phyloP scores from a whole-genome alignment of 2,329 filamentous ascomycete species.

The Pseudocercospora fuligena region DNA sequence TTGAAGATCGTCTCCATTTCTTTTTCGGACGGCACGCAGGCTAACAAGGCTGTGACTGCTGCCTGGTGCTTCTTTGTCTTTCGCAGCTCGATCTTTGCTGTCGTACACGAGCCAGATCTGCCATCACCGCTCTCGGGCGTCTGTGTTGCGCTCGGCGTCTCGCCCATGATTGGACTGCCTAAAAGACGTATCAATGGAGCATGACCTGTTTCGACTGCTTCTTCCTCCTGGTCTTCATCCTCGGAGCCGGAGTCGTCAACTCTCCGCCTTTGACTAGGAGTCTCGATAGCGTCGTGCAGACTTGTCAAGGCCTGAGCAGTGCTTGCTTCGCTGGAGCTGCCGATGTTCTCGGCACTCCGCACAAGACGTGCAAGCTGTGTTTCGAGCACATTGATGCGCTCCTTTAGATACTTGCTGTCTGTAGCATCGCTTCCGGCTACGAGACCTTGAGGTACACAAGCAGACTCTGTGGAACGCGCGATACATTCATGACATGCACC shows the following conservation, averaged over 20 bases:
- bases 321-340: neutral
- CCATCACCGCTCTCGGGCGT: neutral
- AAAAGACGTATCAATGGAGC: slow-evolving; percentile 11
- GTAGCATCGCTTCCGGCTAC: slow-evolving; percentile 1
- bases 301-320: neutral
- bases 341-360: neutral
- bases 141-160: neutral
- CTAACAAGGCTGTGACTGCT: slow-evolving; percentile 1
- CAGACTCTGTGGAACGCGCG: slow-evolving; percentile 14
- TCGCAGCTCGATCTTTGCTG: neutral
- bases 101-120: neutral
- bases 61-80: slow-evolving; percentile 5
- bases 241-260: neutral
- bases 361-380: slow-evolving; percentile 2
- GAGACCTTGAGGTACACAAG: slow-evolving; percentile 20
- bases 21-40: slow-evolving; percentile 9
- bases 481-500: slow-evolving; percentile 20
- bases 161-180: neutral
- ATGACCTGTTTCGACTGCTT: neutral
- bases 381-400: slow-evolving; percentile 14
- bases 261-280: neutral
- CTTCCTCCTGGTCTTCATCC: slow-evolving; percentile 7
- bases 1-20: slow-evolving; percentile 20
- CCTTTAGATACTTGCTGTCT: slow-evolving; percentile 7
- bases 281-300: neutral